phyloP scores from a whole-genome alignment of 306 rosid genomes.

The Herpetospermum pedunculosum region DNA sequence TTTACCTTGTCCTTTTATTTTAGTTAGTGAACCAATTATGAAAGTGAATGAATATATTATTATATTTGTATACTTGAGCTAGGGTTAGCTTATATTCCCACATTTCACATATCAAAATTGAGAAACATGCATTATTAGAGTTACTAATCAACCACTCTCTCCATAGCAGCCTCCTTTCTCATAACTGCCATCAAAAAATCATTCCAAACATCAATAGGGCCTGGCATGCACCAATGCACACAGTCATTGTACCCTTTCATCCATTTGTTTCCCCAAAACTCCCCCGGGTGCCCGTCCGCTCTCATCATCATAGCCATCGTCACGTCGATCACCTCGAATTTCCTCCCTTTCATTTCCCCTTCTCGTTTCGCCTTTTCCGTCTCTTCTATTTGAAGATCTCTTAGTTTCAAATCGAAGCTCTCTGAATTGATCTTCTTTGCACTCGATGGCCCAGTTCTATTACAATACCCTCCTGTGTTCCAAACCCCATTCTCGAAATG shows the following conservation, averaged over 20 bases:
- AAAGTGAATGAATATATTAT: no score
- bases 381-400: conserved; percentile 54
- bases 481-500: conserved; percentile 72
- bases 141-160: no score
- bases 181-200: conserved; percentile 45
- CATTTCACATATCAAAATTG: background rate
- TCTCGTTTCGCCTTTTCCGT: conserved; percentile 27
- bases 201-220: conserved; percentile 74
- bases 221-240: conserved; percentile 96
- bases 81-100: no score
- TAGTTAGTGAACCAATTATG: no score
- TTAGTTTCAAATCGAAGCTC: conserved; percentile 43
- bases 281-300: conserved; percentile 80
- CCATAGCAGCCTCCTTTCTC: conserved; percentile 15
- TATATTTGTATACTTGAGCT: no score
- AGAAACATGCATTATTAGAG: no score
- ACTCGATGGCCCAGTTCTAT: conserved; percentile 40
- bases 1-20: no score
- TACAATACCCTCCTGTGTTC: conserved; percentile 77
- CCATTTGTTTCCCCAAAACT: conserved; percentile 65
- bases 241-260: conserved; percentile 79
- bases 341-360: conserved; percentile 18
- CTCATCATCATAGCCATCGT: conserved; percentile 75
- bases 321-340: conserved; percentile 44
- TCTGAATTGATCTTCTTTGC: conserved; percentile 20